A percentile compares a stretch with the other conserved stretches of the same genome.
Conservation (phyloP, 139 green algal species). For the Haematococcus lacustris region DNA sequence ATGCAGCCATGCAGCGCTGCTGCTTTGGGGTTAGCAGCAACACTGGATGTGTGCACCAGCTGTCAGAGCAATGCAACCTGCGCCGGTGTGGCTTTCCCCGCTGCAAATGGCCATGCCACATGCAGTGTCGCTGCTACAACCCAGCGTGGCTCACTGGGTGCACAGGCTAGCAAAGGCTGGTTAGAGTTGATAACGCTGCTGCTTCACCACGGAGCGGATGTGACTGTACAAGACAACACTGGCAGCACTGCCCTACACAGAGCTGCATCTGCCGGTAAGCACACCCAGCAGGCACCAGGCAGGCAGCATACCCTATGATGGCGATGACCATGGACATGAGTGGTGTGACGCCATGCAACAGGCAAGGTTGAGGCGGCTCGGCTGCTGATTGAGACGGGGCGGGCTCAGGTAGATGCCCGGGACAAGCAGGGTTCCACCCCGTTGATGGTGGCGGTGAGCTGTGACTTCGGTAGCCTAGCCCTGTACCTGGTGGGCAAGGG, state of each 20-base stretch:
- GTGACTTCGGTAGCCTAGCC: slow-evolving; percentile 24
- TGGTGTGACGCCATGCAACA: neutral
- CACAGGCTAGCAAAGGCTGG: slow-evolving; percentile 52
- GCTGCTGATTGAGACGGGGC: slow-evolving; percentile 45
- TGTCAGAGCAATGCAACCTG: neutral
- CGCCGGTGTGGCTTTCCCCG: neutral
- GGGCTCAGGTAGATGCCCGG: slow-evolving; percentile 19
- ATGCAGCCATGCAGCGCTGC: neutral
- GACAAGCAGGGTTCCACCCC: slow-evolving; percentile 43
- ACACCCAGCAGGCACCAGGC: neutral
- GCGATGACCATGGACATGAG: neutral
- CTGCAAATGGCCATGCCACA: neutral
- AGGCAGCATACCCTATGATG: neutral
- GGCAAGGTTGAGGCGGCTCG: too few species aligned
- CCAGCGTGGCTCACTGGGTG: neutral
- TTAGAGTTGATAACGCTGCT: slow-evolving; percentile 25
- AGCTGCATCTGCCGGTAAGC: slow-evolving; percentile 20
- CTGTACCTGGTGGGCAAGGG: slow-evolving; percentile 33
- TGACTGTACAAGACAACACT: slow-evolving; percentile 35
- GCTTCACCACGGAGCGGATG: slow-evolving; percentile 23
- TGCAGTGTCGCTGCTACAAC: neutral
- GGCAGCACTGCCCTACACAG: slow-evolving; percentile 49
- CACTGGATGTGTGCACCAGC: neutral
- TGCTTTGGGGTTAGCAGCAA: neutral
- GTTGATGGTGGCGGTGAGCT: slow-evolving; percentile 45